A percentile compares a stretch with the other conserved stretches of the same genome.
These are phyloP conservation scores for Byssothecium circinans DNA, from an alignment of 2,329 filamentous ascomycete genomes.

Conservation along the genomic window DNA sequence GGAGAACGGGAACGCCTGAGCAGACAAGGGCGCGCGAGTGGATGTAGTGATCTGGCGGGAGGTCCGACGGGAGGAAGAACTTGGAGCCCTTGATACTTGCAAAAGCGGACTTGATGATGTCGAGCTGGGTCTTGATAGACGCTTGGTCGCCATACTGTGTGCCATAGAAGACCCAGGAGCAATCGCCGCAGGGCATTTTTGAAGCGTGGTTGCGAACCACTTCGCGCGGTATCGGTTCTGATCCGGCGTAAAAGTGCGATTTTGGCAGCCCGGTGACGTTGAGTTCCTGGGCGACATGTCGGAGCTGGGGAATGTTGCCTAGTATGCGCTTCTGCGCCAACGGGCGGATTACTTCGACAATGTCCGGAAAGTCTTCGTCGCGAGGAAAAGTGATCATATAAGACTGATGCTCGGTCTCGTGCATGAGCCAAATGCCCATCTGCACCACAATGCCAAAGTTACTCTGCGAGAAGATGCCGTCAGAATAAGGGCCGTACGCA, in stretches of 20 bases:
- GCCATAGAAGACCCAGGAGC: slow-evolving; percentile 57
- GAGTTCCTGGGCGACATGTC: slow-evolving; percentile 51
- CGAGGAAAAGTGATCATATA: slow-evolving; percentile 50
- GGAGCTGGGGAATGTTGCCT: slow-evolving; percentile 53
- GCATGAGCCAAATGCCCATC: slow-evolving; percentile 59
- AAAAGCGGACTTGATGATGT: slow-evolving; percentile 50
- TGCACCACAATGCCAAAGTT: slow-evolving; percentile 47
- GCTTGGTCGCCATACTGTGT: slow-evolving; percentile 43
- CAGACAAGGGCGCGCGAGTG: slow-evolving; percentile 42
- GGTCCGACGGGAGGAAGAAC: slow-evolving; percentile 44
- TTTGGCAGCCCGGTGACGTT: slow-evolving; percentile 47
- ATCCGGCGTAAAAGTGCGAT: slow-evolving; percentile 28
- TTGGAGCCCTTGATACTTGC: slow-evolving; percentile 45
- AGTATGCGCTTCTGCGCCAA: slow-evolving; percentile 44
- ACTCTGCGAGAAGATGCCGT: slow-evolving; percentile 42
- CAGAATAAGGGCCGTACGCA: slow-evolving; percentile 41
- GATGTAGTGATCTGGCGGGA: slow-evolving; percentile 36
- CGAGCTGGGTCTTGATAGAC: slow-evolving; percentile 33
- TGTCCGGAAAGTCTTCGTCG: slow-evolving; percentile 53
- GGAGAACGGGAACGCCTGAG: slow-evolving; percentile 38
- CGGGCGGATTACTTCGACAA: slow-evolving; percentile 54
- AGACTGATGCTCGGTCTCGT: slow-evolving; percentile 53
- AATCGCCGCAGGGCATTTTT: slow-evolving; percentile 35
- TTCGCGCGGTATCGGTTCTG: slow-evolving; percentile 18
- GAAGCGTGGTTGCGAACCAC: slow-evolving; percentile 17